Evolutionary conservation across 176 grass and related monocot genomes (phyloP).

Genomic region (Musa itinerans): DNA sequence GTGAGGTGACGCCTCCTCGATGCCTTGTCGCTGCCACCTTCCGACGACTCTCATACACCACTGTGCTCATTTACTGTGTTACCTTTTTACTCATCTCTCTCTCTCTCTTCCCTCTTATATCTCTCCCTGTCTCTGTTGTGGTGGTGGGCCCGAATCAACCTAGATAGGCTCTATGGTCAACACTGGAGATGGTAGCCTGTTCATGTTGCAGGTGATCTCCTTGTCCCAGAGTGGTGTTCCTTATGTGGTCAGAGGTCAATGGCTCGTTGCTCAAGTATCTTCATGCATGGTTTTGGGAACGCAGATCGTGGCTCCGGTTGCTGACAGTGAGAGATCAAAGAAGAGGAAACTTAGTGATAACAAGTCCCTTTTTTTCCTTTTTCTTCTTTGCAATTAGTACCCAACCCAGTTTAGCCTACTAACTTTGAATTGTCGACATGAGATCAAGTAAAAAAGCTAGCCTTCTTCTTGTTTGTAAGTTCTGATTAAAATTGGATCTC

Average conservation of each 20-base stretch:
- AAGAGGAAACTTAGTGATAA: not conserved
- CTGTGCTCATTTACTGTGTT: not conserved
- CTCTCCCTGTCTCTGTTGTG: no score
- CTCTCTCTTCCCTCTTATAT: not conserved
- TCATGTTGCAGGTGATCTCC: not conserved
- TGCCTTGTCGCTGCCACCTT: conserved; percentile 1
- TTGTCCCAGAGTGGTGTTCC: not conserved
- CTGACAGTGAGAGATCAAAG: not conserved
- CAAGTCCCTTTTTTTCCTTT: not conserved
- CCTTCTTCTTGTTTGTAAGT: no score
- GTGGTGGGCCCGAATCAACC: no score
- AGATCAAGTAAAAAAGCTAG: no score
- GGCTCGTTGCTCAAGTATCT: not conserved
- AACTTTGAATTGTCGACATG: no score
- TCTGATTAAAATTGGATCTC: no score
- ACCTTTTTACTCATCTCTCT: not conserved
- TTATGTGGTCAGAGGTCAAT: not conserved
- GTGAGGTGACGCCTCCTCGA: not conserved
- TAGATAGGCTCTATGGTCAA: not conserved
- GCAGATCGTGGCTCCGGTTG: not conserved
- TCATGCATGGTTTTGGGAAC: not conserved
- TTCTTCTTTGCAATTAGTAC: no score
- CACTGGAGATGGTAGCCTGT: not conserved
- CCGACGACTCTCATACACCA: not conserved
- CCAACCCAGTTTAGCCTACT: no score